phyloP scores from a whole-genome alignment of 2,329 filamentous ascomycete species.

The Fonsecaea monophora region DNA sequence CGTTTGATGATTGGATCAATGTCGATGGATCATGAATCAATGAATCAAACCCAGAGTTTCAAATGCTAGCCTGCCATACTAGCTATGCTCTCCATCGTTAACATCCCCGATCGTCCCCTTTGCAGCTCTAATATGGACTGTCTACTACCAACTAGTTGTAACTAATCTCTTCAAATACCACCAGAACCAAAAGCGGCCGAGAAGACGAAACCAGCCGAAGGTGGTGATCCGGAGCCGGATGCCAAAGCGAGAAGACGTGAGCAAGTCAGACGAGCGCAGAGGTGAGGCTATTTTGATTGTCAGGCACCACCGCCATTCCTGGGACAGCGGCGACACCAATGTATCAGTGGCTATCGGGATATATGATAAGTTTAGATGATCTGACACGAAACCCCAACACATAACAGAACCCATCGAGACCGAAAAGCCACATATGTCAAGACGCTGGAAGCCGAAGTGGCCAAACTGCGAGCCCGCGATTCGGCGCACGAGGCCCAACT shows the following conservation, averaged over 20 bases:
- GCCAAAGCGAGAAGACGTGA: conserved; percentile 40
- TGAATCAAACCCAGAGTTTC: background rate
- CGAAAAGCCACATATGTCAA: conserved; percentile 45
- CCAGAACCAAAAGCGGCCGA: conserved; percentile 5
- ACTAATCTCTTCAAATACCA: background rate
- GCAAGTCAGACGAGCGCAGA: conserved; percentile 43
- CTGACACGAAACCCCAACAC: conserved; percentile 16
- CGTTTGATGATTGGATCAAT: background rate
- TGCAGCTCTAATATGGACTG: too few relatives aligned
- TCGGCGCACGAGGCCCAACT: conserved; percentile 30
- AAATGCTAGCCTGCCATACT: background rate
- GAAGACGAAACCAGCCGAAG: background rate
- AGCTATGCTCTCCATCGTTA: too few relatives aligned
- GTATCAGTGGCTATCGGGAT: background rate
- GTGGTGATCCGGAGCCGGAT: conserved; percentile 19
- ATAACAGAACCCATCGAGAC: conserved; percentile 43
- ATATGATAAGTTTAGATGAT: background rate
- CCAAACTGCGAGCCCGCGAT: conserved; percentile 41
- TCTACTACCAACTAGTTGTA: background rate
- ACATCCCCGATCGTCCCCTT: too few relatives aligned
- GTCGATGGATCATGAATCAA: too few relatives aligned
- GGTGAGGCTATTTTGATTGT: conserved; percentile 34
- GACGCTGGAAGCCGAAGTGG: conserved; percentile 42
- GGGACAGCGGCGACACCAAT: background rate
- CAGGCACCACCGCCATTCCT: background rate